phyloP scores from a whole-genome alignment of 2,329 filamentous ascomycete genomes.

The Pseudocercospora fijiensis region DNA sequence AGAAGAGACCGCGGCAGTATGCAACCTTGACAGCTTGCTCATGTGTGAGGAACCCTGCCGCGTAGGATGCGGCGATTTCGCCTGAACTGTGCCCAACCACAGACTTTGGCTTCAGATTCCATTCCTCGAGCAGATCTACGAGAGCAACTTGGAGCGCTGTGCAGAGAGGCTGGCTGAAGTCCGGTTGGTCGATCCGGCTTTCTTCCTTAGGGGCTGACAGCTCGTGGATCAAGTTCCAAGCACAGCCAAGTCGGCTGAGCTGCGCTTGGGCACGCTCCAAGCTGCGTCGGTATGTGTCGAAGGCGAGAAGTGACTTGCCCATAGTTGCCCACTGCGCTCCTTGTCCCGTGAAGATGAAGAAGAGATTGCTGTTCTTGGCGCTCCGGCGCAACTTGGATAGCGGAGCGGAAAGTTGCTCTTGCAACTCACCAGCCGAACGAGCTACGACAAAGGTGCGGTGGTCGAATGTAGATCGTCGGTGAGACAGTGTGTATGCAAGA shows the following conservation, averaged over 20 bases:
- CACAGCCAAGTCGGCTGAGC: not conserved
- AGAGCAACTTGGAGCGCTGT: constrained; percentile 22
- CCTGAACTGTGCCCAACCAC: constrained; percentile 36
- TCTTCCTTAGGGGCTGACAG: constrained; percentile 48
- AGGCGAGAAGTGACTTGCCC: constrained; percentile 25
- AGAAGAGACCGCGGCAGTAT: constrained; percentile 24
- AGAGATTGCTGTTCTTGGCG: not conserved
- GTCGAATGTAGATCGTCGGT: constrained; percentile 4
- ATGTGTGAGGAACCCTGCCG: constrained; percentile 27
- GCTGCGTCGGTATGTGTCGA: not conserved
- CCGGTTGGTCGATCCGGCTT: constrained; percentile 27
- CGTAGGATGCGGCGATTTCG: constrained; percentile 39
- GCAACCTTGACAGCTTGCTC: constrained; percentile 18
- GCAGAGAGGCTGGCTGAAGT: constrained; percentile 35
- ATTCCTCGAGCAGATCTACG: constrained; percentile 18
- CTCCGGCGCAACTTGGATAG: constrained; percentile 27
- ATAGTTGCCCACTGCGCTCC: constrained; percentile 22
- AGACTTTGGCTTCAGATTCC: constrained; percentile 24
- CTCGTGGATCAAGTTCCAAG: constrained; percentile 14
- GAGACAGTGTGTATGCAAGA: constrained; percentile 12
- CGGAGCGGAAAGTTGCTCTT: constrained; percentile 26
- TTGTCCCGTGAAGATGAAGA: constrained; percentile 20
- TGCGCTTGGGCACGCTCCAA: not conserved
- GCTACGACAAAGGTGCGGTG: constrained; percentile 7
- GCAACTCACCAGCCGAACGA: constrained; percentile 6